Conservation (phyloP, 768 basidiomycete genomes). For the Tulasnella sp. region DNA sequence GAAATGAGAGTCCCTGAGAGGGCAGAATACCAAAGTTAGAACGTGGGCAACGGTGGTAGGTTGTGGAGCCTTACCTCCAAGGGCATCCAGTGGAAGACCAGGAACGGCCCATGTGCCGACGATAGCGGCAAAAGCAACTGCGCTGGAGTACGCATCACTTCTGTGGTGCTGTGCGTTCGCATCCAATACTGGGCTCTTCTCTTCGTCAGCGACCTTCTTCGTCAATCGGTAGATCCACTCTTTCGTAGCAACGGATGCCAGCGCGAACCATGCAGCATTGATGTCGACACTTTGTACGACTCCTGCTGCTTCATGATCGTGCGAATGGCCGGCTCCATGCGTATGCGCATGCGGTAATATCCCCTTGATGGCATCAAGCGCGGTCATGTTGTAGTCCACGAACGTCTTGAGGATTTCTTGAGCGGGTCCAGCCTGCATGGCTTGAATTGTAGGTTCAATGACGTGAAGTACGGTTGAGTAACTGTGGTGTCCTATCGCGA, state of each 20-base stretch:
- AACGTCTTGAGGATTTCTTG: slow-evolving; percentile 61
- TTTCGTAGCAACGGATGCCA: slow-evolving; percentile 74
- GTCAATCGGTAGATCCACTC: slow-evolving; percentile 94
- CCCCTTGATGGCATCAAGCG: slow-evolving; percentile 22
- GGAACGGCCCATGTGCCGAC: slow-evolving; percentile 87
- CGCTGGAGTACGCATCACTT: slow-evolving; percentile 93
- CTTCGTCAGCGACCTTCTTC: slow-evolving; percentile 85
- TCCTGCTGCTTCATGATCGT: slow-evolving; percentile 49
- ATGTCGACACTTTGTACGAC: slow-evolving; percentile 65
- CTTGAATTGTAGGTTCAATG: slow-evolving; percentile 65
- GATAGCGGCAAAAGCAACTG: slow-evolving; percentile 91
- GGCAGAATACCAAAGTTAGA: slow-evolving; percentile 21
- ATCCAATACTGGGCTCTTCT: slow-evolving; percentile 85
- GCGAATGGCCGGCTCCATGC: slow-evolving; percentile 55
- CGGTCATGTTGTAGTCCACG: slow-evolving; percentile 40
- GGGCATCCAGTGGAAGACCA: slow-evolving; percentile 84
- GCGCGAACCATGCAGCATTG: slow-evolving; percentile 97
- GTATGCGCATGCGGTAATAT: slow-evolving; percentile 41
- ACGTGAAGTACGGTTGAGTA: slow-evolving; percentile 79
- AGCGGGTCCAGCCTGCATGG: slow-evolving; percentile 64
- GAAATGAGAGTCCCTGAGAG: slow-evolving; percentile 79
- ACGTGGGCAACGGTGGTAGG: slow-evolving; percentile 35
- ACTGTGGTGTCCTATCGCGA: slow-evolving; percentile 80
- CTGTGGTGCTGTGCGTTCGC: slow-evolving; percentile 99
- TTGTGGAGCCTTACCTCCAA: slow-evolving; percentile 68